phyloP scores from a whole-genome alignment of 495 filamentous ascomycete genomes.

The Penicillium lividum region DNA sequence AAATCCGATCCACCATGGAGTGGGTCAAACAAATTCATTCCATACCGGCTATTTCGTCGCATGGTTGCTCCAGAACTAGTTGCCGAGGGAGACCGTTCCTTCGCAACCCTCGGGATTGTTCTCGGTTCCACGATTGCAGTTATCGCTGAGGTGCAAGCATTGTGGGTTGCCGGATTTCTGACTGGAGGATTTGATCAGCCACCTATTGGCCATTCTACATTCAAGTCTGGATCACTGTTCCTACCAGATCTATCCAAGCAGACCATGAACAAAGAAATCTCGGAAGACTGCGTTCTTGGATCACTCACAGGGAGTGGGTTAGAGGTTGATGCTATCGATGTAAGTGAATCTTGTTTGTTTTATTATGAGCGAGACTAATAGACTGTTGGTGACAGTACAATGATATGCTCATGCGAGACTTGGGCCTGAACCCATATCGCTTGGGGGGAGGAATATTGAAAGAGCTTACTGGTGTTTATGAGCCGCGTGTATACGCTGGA shows the following conservation, averaged over 20 bases:
- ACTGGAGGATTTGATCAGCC: constrained; percentile 23
- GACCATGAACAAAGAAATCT: constrained; percentile 20
- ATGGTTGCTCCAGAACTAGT: constrained; percentile 47
- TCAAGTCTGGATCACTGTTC: neutral
- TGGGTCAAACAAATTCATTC: neutral
- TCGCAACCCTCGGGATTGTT: constrained; percentile 60
- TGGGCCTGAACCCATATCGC: constrained; percentile 34
- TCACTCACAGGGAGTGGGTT: constrained; percentile 28
- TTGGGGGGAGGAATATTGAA: constrained; percentile 25
- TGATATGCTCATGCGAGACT: constrained; percentile 31
- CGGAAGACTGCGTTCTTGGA: constrained; percentile 33
- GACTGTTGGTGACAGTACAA: constrained; percentile 25
- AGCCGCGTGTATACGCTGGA: constrained; percentile 29
- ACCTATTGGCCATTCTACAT: neutral
- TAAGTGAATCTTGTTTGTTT: constrained; percentile 6
- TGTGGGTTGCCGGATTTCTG: constrained; percentile 67
- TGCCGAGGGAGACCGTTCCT: constrained; percentile 59
- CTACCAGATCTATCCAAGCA: constrained; percentile 14
- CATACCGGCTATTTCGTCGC: constrained; percentile 59
- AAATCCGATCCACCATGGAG: constrained; percentile 7
- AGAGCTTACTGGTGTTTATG: constrained; percentile 31
- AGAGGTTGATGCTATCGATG: constrained; percentile 33
- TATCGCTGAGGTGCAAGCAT: constrained; percentile 62
- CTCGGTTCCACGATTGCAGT: constrained; percentile 56
- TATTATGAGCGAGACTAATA: neutral